Evolutionary conservation across 176 grass and related monocot genomes (phyloP), one percentile per base, ranked within the genome.

Genomic region (Canna indica): DNA sequence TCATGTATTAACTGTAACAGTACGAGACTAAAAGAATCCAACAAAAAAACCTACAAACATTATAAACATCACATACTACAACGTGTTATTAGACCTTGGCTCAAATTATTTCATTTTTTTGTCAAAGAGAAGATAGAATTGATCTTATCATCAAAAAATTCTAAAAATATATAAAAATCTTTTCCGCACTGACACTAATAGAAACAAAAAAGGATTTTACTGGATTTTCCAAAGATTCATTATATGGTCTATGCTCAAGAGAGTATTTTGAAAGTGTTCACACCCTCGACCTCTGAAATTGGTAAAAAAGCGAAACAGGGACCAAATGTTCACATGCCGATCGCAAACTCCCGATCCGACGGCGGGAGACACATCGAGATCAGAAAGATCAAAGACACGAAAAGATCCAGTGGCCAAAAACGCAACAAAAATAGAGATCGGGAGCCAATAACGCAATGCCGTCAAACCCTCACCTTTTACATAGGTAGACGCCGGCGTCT

Each of bases 401-500:
- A 14, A 6, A 28, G 28, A 27, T 16, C 0, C 36, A 14, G 32
- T 13, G 2, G 26, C n/a, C 12, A 4, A 47, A 70, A 31, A 20
- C 4, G 25, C 25, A 18, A 70, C 15, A 13, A 31, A 12, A 14
- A 67, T 3, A 67, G 11, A 42, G 35, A 67, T 22, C 34, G 36
- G 64, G 13, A 25, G 64, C 63, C 63, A n/a, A 38, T 14, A 69
- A 27, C 5, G 66, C 5, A 7, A 27, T 41, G 39, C 24, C 1
- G 18, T 3, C 4, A 59, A 68, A 68, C 2, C 46, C 34, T 63
- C 35, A 97, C 93, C 93, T 13, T 81, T 48, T 68, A 97, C 74
- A 84, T 90, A 92, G 79, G 88, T 90, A 58, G 93, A 79, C 6
- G 76, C 86, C 71, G 93, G 88, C 46, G 93, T 97, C 82, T 97